Evolutionary conservation across 352 stramenopile genomes (phyloP), one percentile per base, ranked within the genome.

Genomic region (Globisporangium nagaii): DNA sequence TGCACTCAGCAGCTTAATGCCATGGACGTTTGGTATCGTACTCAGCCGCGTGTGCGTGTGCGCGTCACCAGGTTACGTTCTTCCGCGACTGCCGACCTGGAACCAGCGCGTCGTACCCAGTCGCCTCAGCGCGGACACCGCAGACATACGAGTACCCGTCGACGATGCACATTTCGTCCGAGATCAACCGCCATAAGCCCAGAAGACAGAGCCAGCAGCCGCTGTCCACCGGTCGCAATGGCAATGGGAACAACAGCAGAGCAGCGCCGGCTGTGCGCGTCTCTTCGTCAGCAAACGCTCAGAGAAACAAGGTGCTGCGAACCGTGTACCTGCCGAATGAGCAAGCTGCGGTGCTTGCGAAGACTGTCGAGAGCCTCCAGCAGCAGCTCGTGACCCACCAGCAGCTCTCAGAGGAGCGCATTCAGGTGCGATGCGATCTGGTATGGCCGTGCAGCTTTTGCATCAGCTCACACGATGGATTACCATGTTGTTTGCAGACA

Each of bases 321-420:
- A 94, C 81, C 17, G 71, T 92, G 17, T 94, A 91, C 49, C 72
- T 92, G 65, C 82, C 81, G 3, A 88, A 81, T 54, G 79, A 88
- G 8, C 75, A 90, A 49, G 70, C 73, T 2, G 72, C 77, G 11
- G 58, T 47, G 28, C 63, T 93, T 19, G 56, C 65, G 6, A 66
- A 69, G 56, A 79, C 71, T 0, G 71, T 89, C 35, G 58, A 86
- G 22, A 73, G 65, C 20, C 65, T 95, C 8, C 67, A 86, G 41
- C 60, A 81, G 13, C 75, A 93, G 50, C 75, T 93, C 3, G 56
- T 70, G 1, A 54, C 66, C 8, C 73, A 87, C 44, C 68, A 86
- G 41, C 56, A 76, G 51, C 63, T 91, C 27, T 57, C 71, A 17
- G 70, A 87, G 22, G 70, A 84, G 30, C 69, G 75, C 13, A 71